Base-by-base conservation (phyloP, 176 grass and related monocot species). In the Lolium rigidum region DNA sequence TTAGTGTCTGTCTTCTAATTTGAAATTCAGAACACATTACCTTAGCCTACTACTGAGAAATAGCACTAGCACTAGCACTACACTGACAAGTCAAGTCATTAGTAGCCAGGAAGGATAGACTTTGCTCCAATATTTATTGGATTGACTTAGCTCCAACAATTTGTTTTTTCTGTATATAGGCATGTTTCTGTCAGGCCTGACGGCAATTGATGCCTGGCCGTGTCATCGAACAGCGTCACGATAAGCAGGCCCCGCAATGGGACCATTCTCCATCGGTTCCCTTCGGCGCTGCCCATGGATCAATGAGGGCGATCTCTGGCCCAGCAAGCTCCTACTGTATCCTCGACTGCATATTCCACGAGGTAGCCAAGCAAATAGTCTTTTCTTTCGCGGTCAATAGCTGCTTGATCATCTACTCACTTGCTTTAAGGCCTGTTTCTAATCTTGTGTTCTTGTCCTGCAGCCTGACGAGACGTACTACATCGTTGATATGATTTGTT, bases 331-430 rank as follows among this genome's bases (percentile, higher is more conserved):
- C 92, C 16, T 95, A 98, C 63, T 93, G 87, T 55, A 92, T 98
- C 54, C 85, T 95, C 1, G 93, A 98, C 76, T 98, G 93, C 83
- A 93, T 98, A 83, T 98, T 95, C 89, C 93, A 95, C 11, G 95
- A 98, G 91, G 91, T 95, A 25, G 50, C 46, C 6, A 14, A 67
- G 21, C 62, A 52, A 74, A 58, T 15, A 15, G 5, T 44, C 39
- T 80, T 82, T 26, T 26, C 0, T 54, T 48, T 48, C 11, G 46
- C 21, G 25, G 43, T 6, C 75, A 25, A 25, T 24, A 25, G 28
- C 15, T 82, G 37, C 47, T 77, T 43, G 14, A 80, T 74, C 18
- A n/a, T 76, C 54, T 31, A 74, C 17, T 59, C 77, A 74, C 20
- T 26, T 67, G 7, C 25, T 38, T 75, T 58, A 25, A 25, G 49